Evolutionary conservation across 768 basidiomycete genomes (phyloP).

Genomic region (Xerocomus potaroensis): DNA sequence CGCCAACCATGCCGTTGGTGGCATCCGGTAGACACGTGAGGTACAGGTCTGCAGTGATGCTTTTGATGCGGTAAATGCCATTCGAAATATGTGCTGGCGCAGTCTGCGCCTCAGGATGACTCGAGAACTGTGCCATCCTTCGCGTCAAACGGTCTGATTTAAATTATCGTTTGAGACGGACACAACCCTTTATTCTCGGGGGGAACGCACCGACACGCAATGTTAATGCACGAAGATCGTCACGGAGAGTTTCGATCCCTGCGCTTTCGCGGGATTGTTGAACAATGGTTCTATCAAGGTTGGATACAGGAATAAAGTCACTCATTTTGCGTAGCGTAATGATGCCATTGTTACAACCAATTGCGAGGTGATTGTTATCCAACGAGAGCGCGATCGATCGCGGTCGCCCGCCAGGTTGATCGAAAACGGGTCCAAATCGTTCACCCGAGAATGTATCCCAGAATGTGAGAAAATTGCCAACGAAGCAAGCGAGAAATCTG

Average conservation of each 20-base stretch:
- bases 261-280: neutral
- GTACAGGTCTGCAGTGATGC: neutral
- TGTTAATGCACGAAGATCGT: neutral
- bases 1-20: neutral
- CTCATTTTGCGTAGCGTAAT: neutral
- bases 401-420: neutral
- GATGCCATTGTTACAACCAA: neutral
- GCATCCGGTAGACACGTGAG: neutral
- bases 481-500: neutral
- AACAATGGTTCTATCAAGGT: neutral
- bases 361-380: slow-evolving; percentile 1
- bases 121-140: neutral
- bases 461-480: neutral
- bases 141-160: neutral
- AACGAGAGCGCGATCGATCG: slow-evolving; percentile 4
- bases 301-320: neutral
- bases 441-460: slow-evolving; percentile 7
- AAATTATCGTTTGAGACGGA: neutral
- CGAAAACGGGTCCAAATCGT: slow-evolving; percentile 2
- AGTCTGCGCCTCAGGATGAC: neutral
- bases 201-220: neutral
- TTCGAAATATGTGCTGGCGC: neutral
- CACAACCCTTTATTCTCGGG: neutral
- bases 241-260: neutral
- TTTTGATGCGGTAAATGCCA: neutral